Base-by-base conservation (phyloP, 2,329 filamentous ascomycete species). In the Fusarium sp. region DNA sequence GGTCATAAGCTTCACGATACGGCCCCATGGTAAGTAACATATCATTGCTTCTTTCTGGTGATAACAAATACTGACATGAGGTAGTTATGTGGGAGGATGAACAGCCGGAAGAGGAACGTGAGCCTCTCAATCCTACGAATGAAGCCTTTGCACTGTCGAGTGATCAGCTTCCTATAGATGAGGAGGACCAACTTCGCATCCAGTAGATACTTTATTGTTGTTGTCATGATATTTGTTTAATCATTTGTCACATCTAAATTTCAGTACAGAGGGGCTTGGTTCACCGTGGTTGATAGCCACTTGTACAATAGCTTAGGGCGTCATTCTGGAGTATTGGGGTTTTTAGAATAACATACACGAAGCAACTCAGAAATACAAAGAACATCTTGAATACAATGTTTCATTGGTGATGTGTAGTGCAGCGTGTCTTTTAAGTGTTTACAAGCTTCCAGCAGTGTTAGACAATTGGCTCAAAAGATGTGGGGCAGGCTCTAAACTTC, bases 1-100 rank as follows among this genome's bases (percentile, higher is more conserved):
- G 30, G 53, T 90, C 4, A 84, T 89, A 56, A 92, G 89, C 74
- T 91, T 90, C 78, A 87, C 94, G 56, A 84, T 98, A 26, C 86
- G 83, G 74, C 91, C 94, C 6, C 85, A 92, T 82, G 84, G 94
- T 97, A 83, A 82, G 91, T 87, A 13, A 39, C 44, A n/a, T 44
- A 28, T 42, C n/a, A 1, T 19, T 14, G 21, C 6, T n/a, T 16
- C 11, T 26, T 30, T 7, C 23, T 18, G 11, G n/a, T 25, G 23
- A 16, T 13, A 14, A 16, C 13, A n/a, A 34, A 11, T 42, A 56
- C 73, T 78, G 18, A 77, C 46, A 28, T 18, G 2, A 41, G 30
- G 25, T 11, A 81, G 79, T 81, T 42, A 73, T 78, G 44, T 81
- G 79, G 79, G 73, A 79, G 30, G 76, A 75, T 18, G 61, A 57